Base-by-base conservation (phyloP, 176 grass and related monocot genomes). In the Rhynchospora pubera region DNA sequence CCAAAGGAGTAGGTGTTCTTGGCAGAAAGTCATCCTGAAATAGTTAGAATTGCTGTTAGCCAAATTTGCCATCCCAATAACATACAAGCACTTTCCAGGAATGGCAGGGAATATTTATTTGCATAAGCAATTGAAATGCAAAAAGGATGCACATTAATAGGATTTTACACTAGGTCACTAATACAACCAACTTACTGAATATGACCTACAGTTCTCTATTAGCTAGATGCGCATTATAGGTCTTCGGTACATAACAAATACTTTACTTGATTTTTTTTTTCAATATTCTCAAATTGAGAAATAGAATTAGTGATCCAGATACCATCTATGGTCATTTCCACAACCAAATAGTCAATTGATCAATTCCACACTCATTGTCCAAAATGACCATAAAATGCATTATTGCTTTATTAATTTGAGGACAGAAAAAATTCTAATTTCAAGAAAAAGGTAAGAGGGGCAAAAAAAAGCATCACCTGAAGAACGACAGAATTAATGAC, bases 11-110 rank as follows among this genome's bases (percentile, higher is more conserved):
- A 57, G 97, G 82, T 12, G 91, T 96, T 91, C 97, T 99, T 84
- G 97, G 97, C 83, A 99, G 89, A 86, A 99, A 99, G 72, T 99
- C 97, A 90, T 99, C 97, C 97, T 99, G 84, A 13, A 84, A 84
- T 71, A 65, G 71, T 76, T 16, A 53, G 23, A 76, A 30, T 53
- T 30, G 0, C 18, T 15, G 72, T 76, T 76, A 76, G 47, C 10
- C 21, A 55, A n/a, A n/a, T 53, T 39, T 55, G 13, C 12, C 22
- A 9, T 53, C 13, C 21, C 21, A 52, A 15, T 67, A 53, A 75
- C 16, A 55, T 76, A 76, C 72, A 76, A 55, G 12, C 11, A 6
- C 12, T 53, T 7, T 55, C 72, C 48, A 55, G 14, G 11, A 55
- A 76, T 9, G 28, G n/a, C 48, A 76, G 30, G 55, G 5, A 26